Evolutionary conservation across 108 stramenopile species (phyloP).

Genomic region (Nitzschia sp.): DNA sequence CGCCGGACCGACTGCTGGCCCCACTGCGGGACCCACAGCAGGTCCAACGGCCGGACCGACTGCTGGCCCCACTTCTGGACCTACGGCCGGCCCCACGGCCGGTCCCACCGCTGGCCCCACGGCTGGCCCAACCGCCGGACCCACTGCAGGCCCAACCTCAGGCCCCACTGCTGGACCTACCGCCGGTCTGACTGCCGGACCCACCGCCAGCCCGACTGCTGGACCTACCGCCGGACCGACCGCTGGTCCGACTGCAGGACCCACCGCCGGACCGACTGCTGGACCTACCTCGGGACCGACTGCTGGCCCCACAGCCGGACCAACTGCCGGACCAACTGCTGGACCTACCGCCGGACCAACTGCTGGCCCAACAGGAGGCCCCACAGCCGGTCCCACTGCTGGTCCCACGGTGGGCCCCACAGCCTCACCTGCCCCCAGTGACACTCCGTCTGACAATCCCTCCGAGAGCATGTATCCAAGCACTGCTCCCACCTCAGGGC

Average conservation of each 20-base stretch:
- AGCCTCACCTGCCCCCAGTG: background rate
- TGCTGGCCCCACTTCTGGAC: slow-evolving; percentile 18
- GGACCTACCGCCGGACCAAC: slow-evolving; percentile 19
- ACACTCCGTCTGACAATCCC: background rate
- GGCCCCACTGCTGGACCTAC: slow-evolving; percentile 24
- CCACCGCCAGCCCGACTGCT: slow-evolving; percentile 22
- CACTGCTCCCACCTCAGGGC: slow-evolving; percentile 13
- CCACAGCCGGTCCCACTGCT: slow-evolving; percentile 18
- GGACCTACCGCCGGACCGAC: slow-evolving; percentile 27
- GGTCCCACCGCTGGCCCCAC: slow-evolving; percentile 17
- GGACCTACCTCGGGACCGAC: slow-evolving; percentile 24
- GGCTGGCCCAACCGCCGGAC: slow-evolving; percentile 24
- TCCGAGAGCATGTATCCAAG: slow-evolving; percentile 10
- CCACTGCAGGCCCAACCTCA: slow-evolving; percentile 21
- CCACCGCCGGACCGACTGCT: slow-evolving; percentile 12
- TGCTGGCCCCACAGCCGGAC: slow-evolving; percentile 22
- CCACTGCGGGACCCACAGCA: slow-evolving; percentile 18
- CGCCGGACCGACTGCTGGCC: slow-evolving; percentile 20
- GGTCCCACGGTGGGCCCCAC: slow-evolving; percentile 12
- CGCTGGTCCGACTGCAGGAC: slow-evolving; percentile 19
- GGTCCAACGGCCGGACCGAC: slow-evolving; percentile 26
- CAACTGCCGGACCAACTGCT: slow-evolving; percentile 18
- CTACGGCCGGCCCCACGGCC: slow-evolving; percentile 19
- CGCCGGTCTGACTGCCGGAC: slow-evolving; percentile 19
- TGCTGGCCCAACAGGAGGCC: slow-evolving; percentile 13